phyloP scores from a whole-genome alignment of 345 rosid genomes.

The Pseudoturritis turrita region DNA sequence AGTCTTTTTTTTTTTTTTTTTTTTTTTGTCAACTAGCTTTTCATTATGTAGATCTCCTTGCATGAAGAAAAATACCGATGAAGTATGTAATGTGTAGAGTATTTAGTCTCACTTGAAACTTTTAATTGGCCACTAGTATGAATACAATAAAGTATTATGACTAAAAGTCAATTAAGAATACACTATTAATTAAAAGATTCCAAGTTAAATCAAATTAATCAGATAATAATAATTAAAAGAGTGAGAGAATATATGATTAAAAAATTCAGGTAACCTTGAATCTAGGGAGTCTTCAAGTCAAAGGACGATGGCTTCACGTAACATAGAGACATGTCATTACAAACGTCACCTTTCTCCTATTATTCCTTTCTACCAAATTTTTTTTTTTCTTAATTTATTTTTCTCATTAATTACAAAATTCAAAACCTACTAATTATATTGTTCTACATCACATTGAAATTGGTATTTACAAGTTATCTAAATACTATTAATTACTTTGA shows the following conservation, averaged over 20 bases:
- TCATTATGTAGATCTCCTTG: too few species aligned
- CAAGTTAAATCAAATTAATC: not conserved
- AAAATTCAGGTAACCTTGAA: not conserved
- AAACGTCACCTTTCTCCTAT: conserved; percentile 12
- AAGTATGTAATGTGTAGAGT: too few species aligned
- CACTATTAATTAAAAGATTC: not conserved
- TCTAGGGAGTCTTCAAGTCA: conserved; percentile 4
- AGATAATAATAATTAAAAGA: not conserved
- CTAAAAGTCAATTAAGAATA: not conserved
- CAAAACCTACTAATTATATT: too few species aligned
- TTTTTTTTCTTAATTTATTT: not conserved
- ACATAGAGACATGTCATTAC: conserved; percentile 22
- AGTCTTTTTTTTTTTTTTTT: too few species aligned
- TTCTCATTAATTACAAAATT: not conserved
- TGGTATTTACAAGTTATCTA: not conserved
- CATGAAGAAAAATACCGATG: too few species aligned
- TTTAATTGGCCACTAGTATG: too few species aligned
- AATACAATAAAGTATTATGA: too few species aligned
- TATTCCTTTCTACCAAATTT: not conserved
- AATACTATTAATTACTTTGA: not conserved
- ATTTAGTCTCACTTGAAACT: too few species aligned
- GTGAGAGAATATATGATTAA: not conserved
- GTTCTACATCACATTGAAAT: not conserved
- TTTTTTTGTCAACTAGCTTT: too few species aligned
- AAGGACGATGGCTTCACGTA: conserved; percentile 21